Evolutionary conservation across 768 basidiomycete species (phyloP).

Genomic region (Serendipita sp.): DNA sequence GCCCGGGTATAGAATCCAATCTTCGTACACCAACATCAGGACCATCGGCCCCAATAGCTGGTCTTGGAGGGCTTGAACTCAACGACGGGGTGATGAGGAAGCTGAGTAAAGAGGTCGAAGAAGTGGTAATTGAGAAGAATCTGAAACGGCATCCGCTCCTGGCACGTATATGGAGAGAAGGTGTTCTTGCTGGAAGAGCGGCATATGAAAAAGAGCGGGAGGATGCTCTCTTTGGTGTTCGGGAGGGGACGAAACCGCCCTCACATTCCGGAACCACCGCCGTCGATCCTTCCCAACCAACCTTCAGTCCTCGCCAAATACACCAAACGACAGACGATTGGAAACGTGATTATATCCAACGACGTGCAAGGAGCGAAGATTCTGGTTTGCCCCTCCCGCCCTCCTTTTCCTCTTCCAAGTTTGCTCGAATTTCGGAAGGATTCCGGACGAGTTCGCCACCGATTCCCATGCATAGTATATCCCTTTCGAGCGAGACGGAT

Average conservation of each 20-base stretch:
- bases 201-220: neutral
- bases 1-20: neutral
- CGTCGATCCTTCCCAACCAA: neutral
- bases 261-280: neutral
- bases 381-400: neutral
- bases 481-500: neutral
- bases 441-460: neutral
- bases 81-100: neutral
- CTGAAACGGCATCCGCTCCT: neutral
- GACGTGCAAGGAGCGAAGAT: constrained; percentile 3
- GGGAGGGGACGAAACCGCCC: neutral
- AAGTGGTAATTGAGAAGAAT: constrained; percentile 1
- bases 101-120: neutral
- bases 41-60: neutral
- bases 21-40: neutral
- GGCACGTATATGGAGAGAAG: constrained; percentile 3
- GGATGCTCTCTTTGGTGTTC: neutral
- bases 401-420: neutral
- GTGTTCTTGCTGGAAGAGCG: neutral
- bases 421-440: neutral
- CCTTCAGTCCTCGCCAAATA: neutral
- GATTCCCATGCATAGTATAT: neutral
- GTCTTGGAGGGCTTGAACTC: constrained; percentile 5
- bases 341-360: neutral
- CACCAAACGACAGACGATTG: neutral